Evolutionary conservation across 2,329 filamentous ascomycete species (phyloP).

Genomic region (Arthrocladium fulminans): DNA sequence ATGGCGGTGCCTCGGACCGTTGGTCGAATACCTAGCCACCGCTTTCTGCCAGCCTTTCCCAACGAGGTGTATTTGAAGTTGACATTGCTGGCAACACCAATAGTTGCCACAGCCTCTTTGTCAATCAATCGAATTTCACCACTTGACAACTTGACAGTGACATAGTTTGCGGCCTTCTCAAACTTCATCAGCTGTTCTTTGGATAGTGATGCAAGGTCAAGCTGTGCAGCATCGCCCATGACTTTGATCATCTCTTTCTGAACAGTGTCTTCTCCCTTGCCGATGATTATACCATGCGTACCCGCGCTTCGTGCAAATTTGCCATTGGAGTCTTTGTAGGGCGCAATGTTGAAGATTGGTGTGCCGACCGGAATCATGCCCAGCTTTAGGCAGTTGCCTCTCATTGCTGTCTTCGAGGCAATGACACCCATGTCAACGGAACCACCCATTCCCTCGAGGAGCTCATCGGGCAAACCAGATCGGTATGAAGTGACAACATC

Average conservation of each 20-base stretch:
- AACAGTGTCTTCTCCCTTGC: slow-evolving; percentile 69
- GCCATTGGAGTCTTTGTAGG: slow-evolving; percentile 57
- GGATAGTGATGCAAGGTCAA: slow-evolving; percentile 29
- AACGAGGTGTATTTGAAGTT: slow-evolving; percentile 84
- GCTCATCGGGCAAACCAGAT: slow-evolving; percentile 73
- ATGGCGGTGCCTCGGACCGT: slow-evolving; percentile 96
- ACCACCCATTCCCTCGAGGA: slow-evolving; percentile 88
- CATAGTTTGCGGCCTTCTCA: slow-evolving; percentile 62
- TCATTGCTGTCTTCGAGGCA: slow-evolving; percentile 84
- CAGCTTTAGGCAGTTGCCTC: slow-evolving; percentile 88
- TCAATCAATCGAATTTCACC: slow-evolving; percentile 84
- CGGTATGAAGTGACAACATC: slow-evolving; percentile 90
- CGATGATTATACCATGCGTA: slow-evolving; percentile 78
- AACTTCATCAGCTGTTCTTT: slow-evolving; percentile 32
- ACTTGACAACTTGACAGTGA: slow-evolving; percentile 80
- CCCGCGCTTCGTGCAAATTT: slow-evolving; percentile 94
- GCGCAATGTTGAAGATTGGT: slow-evolving; percentile 79
- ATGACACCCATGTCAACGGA: slow-evolving; percentile 89
- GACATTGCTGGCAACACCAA: slow-evolving; percentile 88
- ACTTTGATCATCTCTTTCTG: slow-evolving; percentile 25
- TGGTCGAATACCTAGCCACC: slow-evolving; percentile 89
- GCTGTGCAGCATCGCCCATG: slow-evolving; percentile 15
- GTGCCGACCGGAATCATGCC: slow-evolving; percentile 96
- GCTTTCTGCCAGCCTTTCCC: slow-evolving; percentile 86
- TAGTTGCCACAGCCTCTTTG: slow-evolving; percentile 87